Base-by-base conservation (phyloP, 306 rosid species). In the Sicyos edulis region DNA sequence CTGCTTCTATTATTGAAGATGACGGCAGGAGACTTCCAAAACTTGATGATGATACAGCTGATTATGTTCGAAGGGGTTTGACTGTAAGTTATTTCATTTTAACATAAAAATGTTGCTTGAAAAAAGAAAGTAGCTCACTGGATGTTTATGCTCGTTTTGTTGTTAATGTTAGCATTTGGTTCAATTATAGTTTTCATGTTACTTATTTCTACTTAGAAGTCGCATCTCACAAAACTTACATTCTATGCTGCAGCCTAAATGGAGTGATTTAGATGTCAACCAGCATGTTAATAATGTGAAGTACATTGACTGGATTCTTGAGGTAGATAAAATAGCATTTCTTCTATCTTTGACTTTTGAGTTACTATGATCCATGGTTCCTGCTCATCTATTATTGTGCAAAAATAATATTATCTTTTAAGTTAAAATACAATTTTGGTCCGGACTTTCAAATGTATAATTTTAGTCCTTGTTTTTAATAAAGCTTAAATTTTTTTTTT, bases 211-310 rank as follows among this genome's bases (percentile, higher is more conserved):
- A 29, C 32, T 29, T 29, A 29, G 32, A 29, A 29, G 32, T 29
- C 32, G 32, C 32, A 63, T 76, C 75, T 73, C 62, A 10, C 17
- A 45, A 55, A 55, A 4, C 10, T 40, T 64, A 19, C 32, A 20
- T 70, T 62, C 10, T 49, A 68, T 51, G 22, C 62, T 80, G 83
- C 91, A 92, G 98, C 96, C 98, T 72, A 83, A 91, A 51, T 92
- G 98, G 98, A 77, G 83, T 72, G 98, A 92, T 56, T 88, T 92
- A 51, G 99, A 93, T 79, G 79, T 93, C 84, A 93, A 93, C 47
- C 99, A 87, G 88, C 99, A 93, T 75, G 99, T 93, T 72, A 93
- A 93, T 86, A 93, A 93, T 81, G 99, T 93, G 82, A 93, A 93
- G 88, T 93, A 93, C 87, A 84, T 93, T 86, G 99, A 96, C 82